These are phyloP conservation scores for Aspergillus ochraceoroseus DNA, from an alignment of 2,329 filamentous ascomycete species.

Conservation along the genomic window DNA sequence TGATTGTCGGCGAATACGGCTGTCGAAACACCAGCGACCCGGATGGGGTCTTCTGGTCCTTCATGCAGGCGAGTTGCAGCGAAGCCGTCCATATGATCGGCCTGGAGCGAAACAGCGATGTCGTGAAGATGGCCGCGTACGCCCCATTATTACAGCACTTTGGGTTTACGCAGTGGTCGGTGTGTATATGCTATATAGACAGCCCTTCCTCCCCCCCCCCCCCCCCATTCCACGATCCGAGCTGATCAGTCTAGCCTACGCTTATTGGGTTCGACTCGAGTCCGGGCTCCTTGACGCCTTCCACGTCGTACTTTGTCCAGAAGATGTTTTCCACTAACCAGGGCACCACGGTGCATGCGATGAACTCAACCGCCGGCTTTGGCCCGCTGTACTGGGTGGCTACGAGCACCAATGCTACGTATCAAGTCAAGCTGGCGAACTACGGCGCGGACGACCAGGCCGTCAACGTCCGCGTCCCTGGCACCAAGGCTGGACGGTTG, in stretches of 20 bases:
- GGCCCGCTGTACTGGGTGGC: slow-evolving; percentile 37
- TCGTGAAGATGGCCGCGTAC: slow-evolving; percentile 36
- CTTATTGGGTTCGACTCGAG: slow-evolving; percentile 31
- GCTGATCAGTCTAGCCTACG: slow-evolving; percentile 25
- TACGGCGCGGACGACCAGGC: slow-evolving; percentile 24
- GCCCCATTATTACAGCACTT: slow-evolving; percentile 38
- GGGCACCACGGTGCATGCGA: slow-evolving; percentile 30
- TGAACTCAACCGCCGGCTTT: slow-evolving; percentile 26
- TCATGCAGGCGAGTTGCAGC: slow-evolving; percentile 51
- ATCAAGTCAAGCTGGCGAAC: slow-evolving; percentile 33
- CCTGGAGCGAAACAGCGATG: slow-evolving; percentile 37
- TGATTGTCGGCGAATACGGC: slow-evolving; percentile 33
- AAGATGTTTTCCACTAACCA: slow-evolving; percentile 35
- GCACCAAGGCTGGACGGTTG: slow-evolving; percentile 21
- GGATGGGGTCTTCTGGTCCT: slow-evolving; percentile 24
- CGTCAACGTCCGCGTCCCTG: slow-evolving; percentile 27
- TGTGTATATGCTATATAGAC: slow-evolving; percentile 13
- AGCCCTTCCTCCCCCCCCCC: background rate
- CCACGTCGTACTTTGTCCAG: slow-evolving; percentile 36
- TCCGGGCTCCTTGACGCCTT: slow-evolving; percentile 28
- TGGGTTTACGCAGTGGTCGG: slow-evolving; percentile 33
- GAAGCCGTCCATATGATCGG: slow-evolving; percentile 63
- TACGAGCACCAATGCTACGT: slow-evolving; percentile 20
- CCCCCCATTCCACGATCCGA: no score
- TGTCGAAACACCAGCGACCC: slow-evolving; percentile 23